phyloP scores from a whole-genome alignment of 768 basidiomycete species.

The Kwoniella sp. region DNA sequence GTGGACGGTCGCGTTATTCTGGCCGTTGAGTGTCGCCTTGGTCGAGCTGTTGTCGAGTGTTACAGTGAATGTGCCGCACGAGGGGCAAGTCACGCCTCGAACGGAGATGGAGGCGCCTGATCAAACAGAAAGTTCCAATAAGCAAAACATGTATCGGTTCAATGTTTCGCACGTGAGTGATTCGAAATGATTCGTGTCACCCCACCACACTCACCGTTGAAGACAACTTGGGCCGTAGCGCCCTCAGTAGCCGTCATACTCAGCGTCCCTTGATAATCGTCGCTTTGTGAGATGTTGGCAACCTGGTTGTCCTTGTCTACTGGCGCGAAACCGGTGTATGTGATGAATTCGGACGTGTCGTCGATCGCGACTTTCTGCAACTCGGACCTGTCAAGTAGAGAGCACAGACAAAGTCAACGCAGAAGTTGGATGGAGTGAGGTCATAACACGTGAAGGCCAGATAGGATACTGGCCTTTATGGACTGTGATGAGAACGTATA shows the following conservation, averaged over 20 bases:
- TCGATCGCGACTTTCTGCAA: constrained; percentile 20
- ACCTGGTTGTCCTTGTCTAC: constrained; percentile 5
- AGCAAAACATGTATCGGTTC: not conserved
- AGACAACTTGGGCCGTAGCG: constrained; percentile 36
- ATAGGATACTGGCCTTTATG: not conserved
- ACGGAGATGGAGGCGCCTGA: constrained; percentile 39
- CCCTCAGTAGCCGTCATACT: constrained; percentile 33
- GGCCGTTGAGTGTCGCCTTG: constrained; percentile 14
- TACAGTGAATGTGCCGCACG: constrained; percentile 24
- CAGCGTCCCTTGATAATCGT: constrained; percentile 34
- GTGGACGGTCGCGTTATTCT: constrained; percentile 31
- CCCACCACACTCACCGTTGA: constrained; percentile 32
- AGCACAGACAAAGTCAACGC: not conserved
- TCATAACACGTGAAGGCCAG: no score
- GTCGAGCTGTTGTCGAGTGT: constrained; percentile 24
- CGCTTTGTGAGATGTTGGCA: not conserved
- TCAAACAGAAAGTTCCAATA: not conserved
- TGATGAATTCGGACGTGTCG: constrained; percentile 19
- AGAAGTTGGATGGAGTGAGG: not conserved
- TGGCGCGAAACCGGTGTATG: constrained; percentile 27
- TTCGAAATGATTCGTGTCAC: not conserved
- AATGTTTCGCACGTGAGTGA: no score
- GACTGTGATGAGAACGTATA: no score
- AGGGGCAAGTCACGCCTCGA: constrained; percentile 30
- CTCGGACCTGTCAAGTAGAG: constrained; percentile 16